Percentiles rank a stretch among this genome's conserved stretches.
These are phyloP conservation scores for Cladosporium sphaerospermum DNA, from an alignment of 2,329 filamentous ascomycete species.

Conservation along the genomic window DNA sequence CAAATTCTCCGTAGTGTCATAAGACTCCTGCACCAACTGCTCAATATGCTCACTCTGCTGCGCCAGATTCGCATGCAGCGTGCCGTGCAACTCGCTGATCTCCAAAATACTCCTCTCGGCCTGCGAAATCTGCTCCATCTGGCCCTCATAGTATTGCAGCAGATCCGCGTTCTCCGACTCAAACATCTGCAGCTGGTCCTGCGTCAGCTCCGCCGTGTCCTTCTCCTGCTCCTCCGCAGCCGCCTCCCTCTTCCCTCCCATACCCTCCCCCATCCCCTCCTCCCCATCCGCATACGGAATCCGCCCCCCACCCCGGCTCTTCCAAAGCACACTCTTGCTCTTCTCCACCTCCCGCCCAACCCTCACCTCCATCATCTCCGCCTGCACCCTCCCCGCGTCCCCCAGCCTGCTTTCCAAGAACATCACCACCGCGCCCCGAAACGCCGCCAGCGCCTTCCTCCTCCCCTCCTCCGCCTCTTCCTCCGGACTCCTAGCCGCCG, in stretches of 20 bases:
- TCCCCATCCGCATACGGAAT: conserved; percentile 23
- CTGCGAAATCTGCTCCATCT: conserved; percentile 85
- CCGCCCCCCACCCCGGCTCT: conserved; percentile 31
- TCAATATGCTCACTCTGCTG: conserved; percentile 85
- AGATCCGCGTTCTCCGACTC: conserved; percentile 89
- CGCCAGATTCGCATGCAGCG: conserved; percentile 77
- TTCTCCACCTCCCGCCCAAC: conserved; percentile 81
- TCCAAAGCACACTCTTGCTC: conserved; percentile 78
- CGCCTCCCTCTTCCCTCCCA: conserved; percentile 23
- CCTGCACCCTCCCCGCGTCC: conserved; percentile 69
- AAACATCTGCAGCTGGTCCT: conserved; percentile 88
- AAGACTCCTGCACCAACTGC: conserved; percentile 77
- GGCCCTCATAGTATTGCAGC: conserved; percentile 87
- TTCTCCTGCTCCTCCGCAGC: not conserved
- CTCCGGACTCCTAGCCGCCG: conserved; percentile 53
- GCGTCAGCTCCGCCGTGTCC: conserved; percentile 51
- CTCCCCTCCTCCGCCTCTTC: conserved; percentile 67
- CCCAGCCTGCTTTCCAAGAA: conserved; percentile 71
- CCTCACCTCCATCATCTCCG: conserved; percentile 87
- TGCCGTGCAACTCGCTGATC: conserved; percentile 85
- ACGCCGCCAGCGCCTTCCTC: conserved; percentile 58
- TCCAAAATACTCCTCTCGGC: conserved; percentile 87
- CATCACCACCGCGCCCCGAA: conserved; percentile 79
- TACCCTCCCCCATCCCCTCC: conserved; percentile 4
- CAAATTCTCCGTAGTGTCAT: conserved; percentile 77